Conservation (phyloP, 2,329 filamentous ascomycete species). For the Didymella keratinophila region DNA sequence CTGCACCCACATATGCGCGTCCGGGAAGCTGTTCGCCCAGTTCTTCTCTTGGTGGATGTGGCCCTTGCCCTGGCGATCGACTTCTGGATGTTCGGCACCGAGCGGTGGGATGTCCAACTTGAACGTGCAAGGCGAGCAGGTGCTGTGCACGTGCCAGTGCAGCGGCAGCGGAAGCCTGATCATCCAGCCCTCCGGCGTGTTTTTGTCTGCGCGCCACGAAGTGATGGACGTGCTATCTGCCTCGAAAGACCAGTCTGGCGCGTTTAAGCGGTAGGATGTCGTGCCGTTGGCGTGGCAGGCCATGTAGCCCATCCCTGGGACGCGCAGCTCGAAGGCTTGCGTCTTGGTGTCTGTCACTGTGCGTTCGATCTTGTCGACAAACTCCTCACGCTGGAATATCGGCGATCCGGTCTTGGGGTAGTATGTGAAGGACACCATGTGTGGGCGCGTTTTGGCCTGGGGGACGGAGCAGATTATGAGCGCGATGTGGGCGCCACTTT, state of each 20-base stretch:
- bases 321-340: conserved; percentile 52
- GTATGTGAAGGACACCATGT: conserved; percentile 61
- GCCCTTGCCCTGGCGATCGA: conserved; percentile 45
- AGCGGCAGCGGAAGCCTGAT: conserved; percentile 57
- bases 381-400: conserved; percentile 55
- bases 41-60: conserved; percentile 61
- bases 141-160: conserved; percentile 61
- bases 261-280: conserved; percentile 47
- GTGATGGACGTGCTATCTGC: conserved; percentile 51
- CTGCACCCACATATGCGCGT: conserved; percentile 52
- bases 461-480: conserved; percentile 58
- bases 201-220: conserved; percentile 48
- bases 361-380: conserved; percentile 52
- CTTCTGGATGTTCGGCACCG: conserved; percentile 28
- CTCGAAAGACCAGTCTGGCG: conserved; percentile 50
- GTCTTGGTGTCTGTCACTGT: conserved; percentile 34
- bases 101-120: conserved; percentile 49
- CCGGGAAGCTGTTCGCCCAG: conserved; percentile 58
- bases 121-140: conserved; percentile 53
- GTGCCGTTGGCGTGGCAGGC: conserved; percentile 46
- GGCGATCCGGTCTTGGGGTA: conserved; percentile 47
- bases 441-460: conserved; percentile 49
- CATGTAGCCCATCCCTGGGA: conserved; percentile 53
- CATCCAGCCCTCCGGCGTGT: conserved; percentile 57
- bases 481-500: conserved; percentile 56